A percentile compares a stretch with the other conserved stretches of the same genome.
These are phyloP conservation scores for Meripilus lineatus DNA, from an alignment of 1,284 basidiomycete species.

Conservation along the genomic window DNA sequence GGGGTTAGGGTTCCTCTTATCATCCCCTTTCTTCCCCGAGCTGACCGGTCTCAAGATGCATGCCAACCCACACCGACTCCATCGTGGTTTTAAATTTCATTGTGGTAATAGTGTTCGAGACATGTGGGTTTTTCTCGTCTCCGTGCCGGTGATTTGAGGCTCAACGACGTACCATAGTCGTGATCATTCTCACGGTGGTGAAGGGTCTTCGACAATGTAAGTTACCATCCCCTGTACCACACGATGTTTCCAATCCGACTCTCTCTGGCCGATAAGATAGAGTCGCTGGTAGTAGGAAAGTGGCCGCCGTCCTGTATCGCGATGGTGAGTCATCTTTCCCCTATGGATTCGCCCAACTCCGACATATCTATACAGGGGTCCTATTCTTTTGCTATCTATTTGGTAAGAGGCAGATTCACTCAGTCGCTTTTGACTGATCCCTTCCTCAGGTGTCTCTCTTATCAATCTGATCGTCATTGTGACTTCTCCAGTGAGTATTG, in stretches of 20 bases:
- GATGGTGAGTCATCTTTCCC: slow-evolving; percentile 4
- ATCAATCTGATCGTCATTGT: slow-evolving; percentile 8
- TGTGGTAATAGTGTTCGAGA: slow-evolving; percentile 7
- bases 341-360: too few species aligned
- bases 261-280: background rate
- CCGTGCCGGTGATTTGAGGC: background rate
- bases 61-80: slow-evolving; percentile 1
- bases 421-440: background rate
- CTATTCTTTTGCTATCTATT: slow-evolving; percentile 9
- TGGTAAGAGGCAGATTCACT: background rate
- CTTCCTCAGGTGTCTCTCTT: slow-evolving; percentile 2
- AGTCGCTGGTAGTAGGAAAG: slow-evolving; percentile 3
- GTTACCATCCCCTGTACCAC: too few species aligned
- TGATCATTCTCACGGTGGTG: slow-evolving; percentile 4
- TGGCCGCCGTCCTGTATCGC: slow-evolving; percentile 7
- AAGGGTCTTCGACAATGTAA: slow-evolving; percentile 7
- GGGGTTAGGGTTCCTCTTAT: background rate
- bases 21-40: slow-evolving; percentile 6
- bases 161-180: background rate
- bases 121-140: background rate
- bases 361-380: slow-evolving; percentile 2
- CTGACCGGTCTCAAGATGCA: slow-evolving; percentile 1
- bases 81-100: slow-evolving; percentile 5
- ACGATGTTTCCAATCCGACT: too few species aligned
- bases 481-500: slow-evolving; percentile 8